Percentiles rank a stretch among this genome's conserved stretches.
Evolutionary conservation across 2,329 filamentous ascomycete genomes (phyloP).

Genomic region (Colletotrichum sp.): DNA sequence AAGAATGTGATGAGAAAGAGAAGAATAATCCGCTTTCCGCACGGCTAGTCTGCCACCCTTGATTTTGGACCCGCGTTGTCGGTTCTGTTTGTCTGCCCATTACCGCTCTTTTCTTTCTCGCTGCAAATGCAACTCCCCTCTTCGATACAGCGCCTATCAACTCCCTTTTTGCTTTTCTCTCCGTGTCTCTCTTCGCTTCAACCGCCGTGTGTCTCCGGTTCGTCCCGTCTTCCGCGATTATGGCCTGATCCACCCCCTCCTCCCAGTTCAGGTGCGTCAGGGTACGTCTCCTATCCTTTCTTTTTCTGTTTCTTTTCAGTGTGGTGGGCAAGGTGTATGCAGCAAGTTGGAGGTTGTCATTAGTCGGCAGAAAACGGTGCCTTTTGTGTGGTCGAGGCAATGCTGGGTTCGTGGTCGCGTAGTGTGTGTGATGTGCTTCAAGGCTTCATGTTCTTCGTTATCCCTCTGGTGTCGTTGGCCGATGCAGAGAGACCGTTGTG

Average conservation of each 20-base stretch:
- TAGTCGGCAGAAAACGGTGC: slow-evolving; percentile 1
- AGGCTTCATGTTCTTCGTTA: slow-evolving; percentile 18
- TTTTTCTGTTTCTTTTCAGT: background rate
- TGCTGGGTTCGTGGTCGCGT: slow-evolving; percentile 9
- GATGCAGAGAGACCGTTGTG: background rate
- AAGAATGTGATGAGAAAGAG: slow-evolving; percentile 12
- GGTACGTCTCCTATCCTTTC: background rate
- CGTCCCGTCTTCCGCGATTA: slow-evolving; percentile 15
- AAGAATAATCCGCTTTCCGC: slow-evolving; percentile 15
- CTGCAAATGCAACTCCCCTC: background rate
- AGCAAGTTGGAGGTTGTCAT: background rate
- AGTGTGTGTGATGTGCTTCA: background rate
- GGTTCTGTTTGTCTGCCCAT: background rate
- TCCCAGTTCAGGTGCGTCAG: slow-evolving; percentile 14
- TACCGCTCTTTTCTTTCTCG: slow-evolving; percentile 5
- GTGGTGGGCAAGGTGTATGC: background rate
- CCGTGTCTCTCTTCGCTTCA: background rate
- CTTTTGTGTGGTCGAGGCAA: background rate
- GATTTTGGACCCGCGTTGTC: background rate
- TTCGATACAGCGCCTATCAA: background rate
- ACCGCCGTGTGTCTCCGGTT: background rate
- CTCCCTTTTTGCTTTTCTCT: background rate
- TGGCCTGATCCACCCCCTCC: slow-evolving; percentile 11
- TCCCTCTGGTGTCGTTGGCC: background rate
- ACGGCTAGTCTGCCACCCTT: background rate